These are phyloP conservation scores for Lasiosphaeriaceae sp. DNA, from an alignment of 495 filamentous ascomycete species.

Conservation along the genomic window DNA sequence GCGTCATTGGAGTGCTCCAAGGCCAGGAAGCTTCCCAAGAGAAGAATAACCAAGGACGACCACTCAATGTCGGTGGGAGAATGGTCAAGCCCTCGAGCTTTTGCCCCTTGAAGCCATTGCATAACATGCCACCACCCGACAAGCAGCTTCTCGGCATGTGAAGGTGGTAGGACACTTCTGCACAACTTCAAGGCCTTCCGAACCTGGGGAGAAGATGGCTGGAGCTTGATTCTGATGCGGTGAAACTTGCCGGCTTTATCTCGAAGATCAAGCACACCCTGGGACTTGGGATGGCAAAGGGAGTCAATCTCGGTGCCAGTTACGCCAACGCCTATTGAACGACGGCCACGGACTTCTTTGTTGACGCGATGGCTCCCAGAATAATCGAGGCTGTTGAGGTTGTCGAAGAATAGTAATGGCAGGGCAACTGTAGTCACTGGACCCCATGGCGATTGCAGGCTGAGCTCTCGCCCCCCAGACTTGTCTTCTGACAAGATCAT, in stretches of 20 bases:
- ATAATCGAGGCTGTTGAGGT: slow-evolving; percentile 37
- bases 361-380: slow-evolving; percentile 25
- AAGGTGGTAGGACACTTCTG: slow-evolving; percentile 56
- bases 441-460: slow-evolving; percentile 74
- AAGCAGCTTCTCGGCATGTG: slow-evolving; percentile 60
- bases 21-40: slow-evolving; percentile 54
- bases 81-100: slow-evolving; percentile 27
- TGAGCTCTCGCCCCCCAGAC: slow-evolving; percentile 60
- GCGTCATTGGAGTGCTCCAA: slow-evolving; percentile 25
- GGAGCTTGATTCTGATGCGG: slow-evolving; percentile 61
- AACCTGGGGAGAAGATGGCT: slow-evolving; percentile 59
- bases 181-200: slow-evolving; percentile 56
- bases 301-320: slow-evolving; percentile 35
- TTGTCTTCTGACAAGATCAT: slow-evolving; percentile 64
- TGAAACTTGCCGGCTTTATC: slow-evolving; percentile 59
- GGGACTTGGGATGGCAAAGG: slow-evolving; percentile 41
- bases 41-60: slow-evolving; percentile 68
- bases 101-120: slow-evolving; percentile 58
- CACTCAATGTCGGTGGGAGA: slow-evolving; percentile 61
- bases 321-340: slow-evolving; percentile 14
- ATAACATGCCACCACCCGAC: slow-evolving; percentile 73
- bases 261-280: slow-evolving; percentile 60
- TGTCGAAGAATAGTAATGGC: slow-evolving; percentile 39
- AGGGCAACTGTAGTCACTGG: slow-evolving; percentile 52
- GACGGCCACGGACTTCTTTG: slow-evolving; percentile 4